Base-by-base conservation (phyloP, 306 rosid species). In the Adenanthera pavonina region DNA sequence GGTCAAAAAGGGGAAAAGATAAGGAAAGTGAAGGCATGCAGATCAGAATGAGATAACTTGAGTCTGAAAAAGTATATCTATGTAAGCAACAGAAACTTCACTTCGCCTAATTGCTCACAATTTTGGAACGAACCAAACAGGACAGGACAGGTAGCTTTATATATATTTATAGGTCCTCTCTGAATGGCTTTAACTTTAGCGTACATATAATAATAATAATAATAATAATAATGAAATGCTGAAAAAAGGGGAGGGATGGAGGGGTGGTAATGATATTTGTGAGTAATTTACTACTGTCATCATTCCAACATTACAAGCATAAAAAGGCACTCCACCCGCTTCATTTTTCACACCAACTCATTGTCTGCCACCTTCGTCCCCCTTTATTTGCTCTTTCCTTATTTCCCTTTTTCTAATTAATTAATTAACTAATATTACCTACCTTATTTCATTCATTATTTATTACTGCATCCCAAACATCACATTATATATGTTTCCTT, bases 291-390 rank as follows among this genome's bases (percentile, higher is more conserved):
- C 30, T 70, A 69, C 54, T 75, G 38, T 30, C 44, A 83, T 80
- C 52, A 80, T 86, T 86, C 80, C 77, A 14, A 49, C 77, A 79
- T 82, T 69, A 82, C 75, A 69, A 75, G 82, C 82, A 70, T 86
- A 59, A 82, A 78, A 79, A 79, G 6, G 68, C 30, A 25, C 30
- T 25, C 30, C 30, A 25, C 30, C 0, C 30, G 30, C 30, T 25
- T 25, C 30, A 69, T 82, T 72, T 8, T 65, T 60, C 71, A 80
- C 77, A 19, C 74, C 57, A 70, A 69, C 72, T 65, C 71, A 14
- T 72, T 68, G 78, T 69, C 71, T 65, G 3, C 74, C 85, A 70
- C 78, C 46, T 6, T 10, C 51, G 14, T 46, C 1, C 10, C 51
- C 10, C 51, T 46, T 46, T 7, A 1, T 11, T 13, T 46, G 13